phyloP scores from a whole-genome alignment of 768 basidiomycete species.

The Pisolithus albus region DNA sequence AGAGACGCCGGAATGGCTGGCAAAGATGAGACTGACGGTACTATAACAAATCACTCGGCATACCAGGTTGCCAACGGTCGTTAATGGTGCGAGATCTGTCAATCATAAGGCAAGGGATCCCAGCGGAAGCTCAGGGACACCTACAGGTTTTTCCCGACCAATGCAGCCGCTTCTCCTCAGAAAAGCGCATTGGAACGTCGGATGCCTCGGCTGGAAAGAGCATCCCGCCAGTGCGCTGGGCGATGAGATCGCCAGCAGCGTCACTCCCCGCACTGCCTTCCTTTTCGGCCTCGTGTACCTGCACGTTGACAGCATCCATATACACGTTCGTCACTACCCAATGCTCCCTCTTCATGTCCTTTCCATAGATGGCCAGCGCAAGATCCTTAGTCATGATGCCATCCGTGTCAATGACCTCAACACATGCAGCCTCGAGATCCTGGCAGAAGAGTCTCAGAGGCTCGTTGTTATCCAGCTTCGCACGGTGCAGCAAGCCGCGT shows the following conservation, averaged over 20 bases:
- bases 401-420: slow-evolving; percentile 87
- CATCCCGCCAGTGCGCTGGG: slow-evolving; percentile 31
- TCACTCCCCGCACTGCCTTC: neutral
- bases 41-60: neutral
- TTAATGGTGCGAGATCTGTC: slow-evolving; percentile 70
- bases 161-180: slow-evolving; percentile 80
- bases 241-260: slow-evolving; percentile 18
- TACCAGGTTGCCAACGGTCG: slow-evolving; percentile 93
- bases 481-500: slow-evolving; percentile 86
- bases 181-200: slow-evolving; percentile 63
- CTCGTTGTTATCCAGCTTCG: slow-evolving; percentile 83
- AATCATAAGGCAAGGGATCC: slow-evolving; percentile 24
- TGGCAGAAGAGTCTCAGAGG: slow-evolving; percentile 66
- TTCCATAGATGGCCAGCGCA: slow-evolving; percentile 89
- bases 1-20: slow-evolving; percentile 89
- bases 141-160: slow-evolving; percentile 85
- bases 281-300: slow-evolving; percentile 18
- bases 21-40: neutral
- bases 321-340: slow-evolving; percentile 96
- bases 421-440: slow-evolving; percentile 79
- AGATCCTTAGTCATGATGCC: slow-evolving; percentile 97
- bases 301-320: slow-evolving; percentile 87
- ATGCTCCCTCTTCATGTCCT: slow-evolving; percentile 85
- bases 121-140: slow-evolving; percentile 22
- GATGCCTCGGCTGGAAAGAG: slow-evolving; percentile 45